Evolutionary conservation across 2,329 filamentous ascomycete genomes (phyloP).

Genomic region (Myriangium duriaei): DNA sequence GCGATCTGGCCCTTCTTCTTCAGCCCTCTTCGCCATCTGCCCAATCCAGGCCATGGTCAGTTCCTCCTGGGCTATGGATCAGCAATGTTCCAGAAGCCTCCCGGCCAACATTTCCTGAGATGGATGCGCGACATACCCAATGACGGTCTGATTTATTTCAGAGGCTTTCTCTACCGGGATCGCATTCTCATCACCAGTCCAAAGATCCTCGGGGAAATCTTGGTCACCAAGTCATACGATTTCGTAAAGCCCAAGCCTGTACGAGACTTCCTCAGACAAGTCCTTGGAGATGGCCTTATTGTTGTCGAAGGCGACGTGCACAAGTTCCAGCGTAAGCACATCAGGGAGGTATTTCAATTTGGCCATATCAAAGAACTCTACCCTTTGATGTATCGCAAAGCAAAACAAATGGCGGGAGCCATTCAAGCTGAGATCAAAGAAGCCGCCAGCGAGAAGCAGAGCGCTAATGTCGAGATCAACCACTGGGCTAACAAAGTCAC

Average conservation of each 20-base stretch:
- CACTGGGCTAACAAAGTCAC: slow-evolving; percentile 33
- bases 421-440: slow-evolving; percentile 47
- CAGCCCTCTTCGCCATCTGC: slow-evolving; percentile 28
- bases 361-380: slow-evolving; percentile 77
- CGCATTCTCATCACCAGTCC: slow-evolving; percentile 29
- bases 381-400: slow-evolving; percentile 71
- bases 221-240: slow-evolving; percentile 42
- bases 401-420: slow-evolving; percentile 50
- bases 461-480: slow-evolving; percentile 29
- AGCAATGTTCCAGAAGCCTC: slow-evolving; percentile 23
- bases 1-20: slow-evolving; percentile 26
- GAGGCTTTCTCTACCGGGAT: slow-evolving; percentile 28
- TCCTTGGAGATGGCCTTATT: slow-evolving; percentile 40
- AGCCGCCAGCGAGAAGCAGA: slow-evolving; percentile 24
- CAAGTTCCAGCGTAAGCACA: slow-evolving; percentile 51
- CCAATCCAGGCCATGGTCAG: slow-evolving; percentile 18
- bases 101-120: slow-evolving; percentile 15
- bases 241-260: slow-evolving; percentile 37
- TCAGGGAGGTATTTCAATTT: slow-evolving; percentile 76
- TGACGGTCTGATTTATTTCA: slow-evolving; percentile 30
- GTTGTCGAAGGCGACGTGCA: slow-evolving; percentile 40
- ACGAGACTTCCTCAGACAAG: slow-evolving; percentile 33
- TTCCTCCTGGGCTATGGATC: slow-evolving; percentile 27
- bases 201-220: slow-evolving; percentile 36
- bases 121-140: slow-evolving; percentile 9